A percentile compares a stretch with the other conserved stretches of the same genome.
Evolutionary conservation across 768 basidiomycete species (phyloP).

Genomic region (Lactifluus piperatus): DNA sequence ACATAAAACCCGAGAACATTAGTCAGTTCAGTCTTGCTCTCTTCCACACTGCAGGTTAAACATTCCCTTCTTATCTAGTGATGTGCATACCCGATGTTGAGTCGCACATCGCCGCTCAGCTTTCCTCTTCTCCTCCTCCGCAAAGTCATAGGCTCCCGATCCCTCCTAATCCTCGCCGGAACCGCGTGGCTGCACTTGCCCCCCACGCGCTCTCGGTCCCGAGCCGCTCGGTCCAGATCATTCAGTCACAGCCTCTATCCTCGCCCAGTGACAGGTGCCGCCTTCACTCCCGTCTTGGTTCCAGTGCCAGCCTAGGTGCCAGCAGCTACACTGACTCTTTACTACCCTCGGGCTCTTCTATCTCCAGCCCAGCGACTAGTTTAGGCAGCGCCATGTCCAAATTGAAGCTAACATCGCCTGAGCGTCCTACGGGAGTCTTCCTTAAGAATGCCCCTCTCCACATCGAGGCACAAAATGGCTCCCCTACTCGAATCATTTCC

Average conservation of each 20-base stretch:
- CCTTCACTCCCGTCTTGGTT: conserved; percentile 15
- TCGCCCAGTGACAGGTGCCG: conserved; percentile 32
- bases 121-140: conserved; percentile 58
- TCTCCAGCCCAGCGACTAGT: conserved; percentile 25
- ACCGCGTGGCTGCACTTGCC: conserved; percentile 53
- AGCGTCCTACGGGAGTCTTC: not conserved
- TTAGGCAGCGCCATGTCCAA: conserved; percentile 25
- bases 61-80: conserved; percentile 34
- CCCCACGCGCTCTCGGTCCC: conserved; percentile 38
- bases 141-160: conserved; percentile 77
- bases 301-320: conserved; percentile 26
- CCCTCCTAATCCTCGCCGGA: conserved; percentile 56
- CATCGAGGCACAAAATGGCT: conserved; percentile 2
- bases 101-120: conserved; percentile 59
- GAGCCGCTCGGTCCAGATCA: conserved; percentile 68
- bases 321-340: conserved; percentile 21
- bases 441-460: not conserved
- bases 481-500: conserved; percentile 15
- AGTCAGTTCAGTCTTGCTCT: conserved; percentile 42
- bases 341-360: conserved; percentile 17
- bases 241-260: conserved; percentile 70
- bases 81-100: conserved; percentile 80
- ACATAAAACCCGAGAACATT: conserved; percentile 94
- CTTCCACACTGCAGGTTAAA: not conserved
- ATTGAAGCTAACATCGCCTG: conserved; percentile 17